Percentiles rank a stretch among this genome's conserved stretches.
These are phyloP conservation scores for Solanum aculeatissimum DNA, from an alignment of 305 asterid genomes.

Conservation along the genomic window DNA sequence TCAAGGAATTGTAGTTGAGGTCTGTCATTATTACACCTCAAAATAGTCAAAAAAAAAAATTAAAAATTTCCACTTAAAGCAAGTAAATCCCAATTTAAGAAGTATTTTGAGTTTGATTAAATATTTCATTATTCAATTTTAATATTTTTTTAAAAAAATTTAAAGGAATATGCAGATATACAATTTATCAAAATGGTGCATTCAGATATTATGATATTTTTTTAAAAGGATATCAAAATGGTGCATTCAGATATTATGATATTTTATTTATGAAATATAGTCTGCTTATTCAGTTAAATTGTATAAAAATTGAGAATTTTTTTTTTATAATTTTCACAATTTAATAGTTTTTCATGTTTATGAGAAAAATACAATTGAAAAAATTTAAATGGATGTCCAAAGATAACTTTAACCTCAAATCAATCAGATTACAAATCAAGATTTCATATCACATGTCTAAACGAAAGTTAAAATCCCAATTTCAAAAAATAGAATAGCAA, in stretches of 20 bases:
- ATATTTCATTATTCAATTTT: not conserved
- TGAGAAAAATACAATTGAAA: too few species aligned
- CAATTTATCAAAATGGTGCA: too few species aligned
- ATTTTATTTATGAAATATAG: not conserved
- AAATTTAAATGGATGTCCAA: not conserved
- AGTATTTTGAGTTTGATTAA: not conserved
- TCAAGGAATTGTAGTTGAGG: not conserved
- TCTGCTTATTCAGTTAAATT: not conserved
- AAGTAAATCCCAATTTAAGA: too few species aligned
- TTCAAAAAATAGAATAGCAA: too few species aligned
- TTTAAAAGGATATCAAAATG: too few species aligned
- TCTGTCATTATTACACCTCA: not conserved
- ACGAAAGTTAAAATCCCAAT: too few species aligned
- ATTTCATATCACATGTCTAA: not conserved
- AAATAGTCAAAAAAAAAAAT: too few species aligned
- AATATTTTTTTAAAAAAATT: too few species aligned
- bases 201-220: not conserved
- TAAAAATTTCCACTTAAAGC: not conserved
- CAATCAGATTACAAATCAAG: not conserved
- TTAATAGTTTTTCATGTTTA: too few species aligned
- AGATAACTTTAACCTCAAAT: not conserved
- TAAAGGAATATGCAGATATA: not conserved
- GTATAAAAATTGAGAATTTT: too few species aligned
- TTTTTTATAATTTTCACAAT: too few species aligned
- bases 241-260: not conserved